Percentiles rank a stretch among this genome's conserved stretches.
These are phyloP conservation scores for Yamadazyma laniorum DNA, from an alignment of 805 yeast species.

Conservation along the genomic window DNA sequence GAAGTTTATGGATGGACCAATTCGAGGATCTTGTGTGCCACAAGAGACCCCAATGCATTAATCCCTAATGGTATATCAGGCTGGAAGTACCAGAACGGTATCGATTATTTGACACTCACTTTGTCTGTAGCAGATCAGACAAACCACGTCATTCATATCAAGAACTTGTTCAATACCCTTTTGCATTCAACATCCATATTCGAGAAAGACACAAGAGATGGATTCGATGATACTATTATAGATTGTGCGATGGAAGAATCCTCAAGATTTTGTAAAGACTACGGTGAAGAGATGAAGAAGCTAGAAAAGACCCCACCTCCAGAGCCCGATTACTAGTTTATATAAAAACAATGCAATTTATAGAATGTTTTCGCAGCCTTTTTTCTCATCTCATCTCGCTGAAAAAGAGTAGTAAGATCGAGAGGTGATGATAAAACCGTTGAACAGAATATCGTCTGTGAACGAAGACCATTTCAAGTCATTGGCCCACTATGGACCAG, in stretches of 20 bases:
- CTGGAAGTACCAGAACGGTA: constrained; percentile 20
- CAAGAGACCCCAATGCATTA: constrained; percentile 26
- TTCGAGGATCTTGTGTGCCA: constrained; percentile 24
- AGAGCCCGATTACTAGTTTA: constrained; percentile 11
- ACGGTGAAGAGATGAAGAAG: constrained; percentile 20
- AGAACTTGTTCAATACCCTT: constrained; percentile 27
- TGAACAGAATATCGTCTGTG: constrained; percentile 5
- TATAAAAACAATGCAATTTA: background rate
- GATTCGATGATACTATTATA: constrained; percentile 24
- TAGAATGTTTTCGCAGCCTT: background rate
- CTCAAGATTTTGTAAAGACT: constrained; percentile 24
- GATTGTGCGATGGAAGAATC: constrained; percentile 31
- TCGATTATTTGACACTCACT: constrained; percentile 33
- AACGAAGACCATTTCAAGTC: constrained; percentile 7
- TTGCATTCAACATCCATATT: constrained; percentile 12
- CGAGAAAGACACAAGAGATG: constrained; percentile 6
- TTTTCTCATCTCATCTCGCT: constrained; percentile 7
- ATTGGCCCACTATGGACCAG: constrained; percentile 59
- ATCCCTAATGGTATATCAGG: constrained; percentile 36
- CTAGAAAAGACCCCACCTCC: constrained; percentile 14
- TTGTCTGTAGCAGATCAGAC: constrained; percentile 38
- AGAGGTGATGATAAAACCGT: background rate
- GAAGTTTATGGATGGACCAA: constrained; percentile 30
- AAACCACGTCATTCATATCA: constrained; percentile 32
- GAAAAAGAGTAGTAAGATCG: no score